Percentiles rank a stretch among this genome's conserved stretches.
Evolutionary conservation across 768 basidiomycete species (phyloP).

Genomic region (Cubamyces sp.): DNA sequence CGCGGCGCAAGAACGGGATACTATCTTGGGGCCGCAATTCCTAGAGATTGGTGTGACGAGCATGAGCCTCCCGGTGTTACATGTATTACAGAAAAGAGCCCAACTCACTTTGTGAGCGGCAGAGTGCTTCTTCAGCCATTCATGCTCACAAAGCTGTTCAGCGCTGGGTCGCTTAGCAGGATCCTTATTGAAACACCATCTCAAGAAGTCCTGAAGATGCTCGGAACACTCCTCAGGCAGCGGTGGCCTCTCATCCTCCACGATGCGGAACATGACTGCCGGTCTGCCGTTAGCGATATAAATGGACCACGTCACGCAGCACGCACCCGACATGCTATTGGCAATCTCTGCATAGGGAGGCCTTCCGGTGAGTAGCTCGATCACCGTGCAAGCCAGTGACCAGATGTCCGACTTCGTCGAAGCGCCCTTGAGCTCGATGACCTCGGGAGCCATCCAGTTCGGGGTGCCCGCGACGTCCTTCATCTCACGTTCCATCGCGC

Average conservation of each 20-base stretch:
- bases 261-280: conserved; percentile 95
- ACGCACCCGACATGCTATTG: conserved; percentile 86
- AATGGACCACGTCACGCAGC: not conserved
- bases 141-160: conserved; percentile 83
- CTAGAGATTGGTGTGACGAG: conserved; percentile 37
- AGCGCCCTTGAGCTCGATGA: conserved; percentile 93
- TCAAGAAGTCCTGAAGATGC: conserved; percentile 79
- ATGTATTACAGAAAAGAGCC: not conserved
- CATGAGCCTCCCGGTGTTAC: conserved; percentile 8
- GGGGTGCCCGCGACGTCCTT: conserved; percentile 93
- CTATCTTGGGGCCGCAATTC: conserved; percentile 91
- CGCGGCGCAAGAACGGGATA: conserved; percentile 91
- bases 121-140: conserved; percentile 86
- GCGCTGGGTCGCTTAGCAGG: conserved; percentile 84
- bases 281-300: not conserved
- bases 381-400: conserved; percentile 93
- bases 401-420: conserved; percentile 94
- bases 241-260: conserved; percentile 90
- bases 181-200: conserved; percentile 89
- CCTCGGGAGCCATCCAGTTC: conserved; percentile 99
- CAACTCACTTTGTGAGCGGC: conserved; percentile 70
- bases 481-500: conserved; percentile 84
- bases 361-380: conserved; percentile 89
- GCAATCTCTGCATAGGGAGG: conserved; percentile 91
- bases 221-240: conserved; percentile 80